A percentile compares a stretch with the other conserved stretches of the same genome.
phyloP scores from a whole-genome alignment of 768 basidiomycete species.

The Lactarius sp. region DNA sequence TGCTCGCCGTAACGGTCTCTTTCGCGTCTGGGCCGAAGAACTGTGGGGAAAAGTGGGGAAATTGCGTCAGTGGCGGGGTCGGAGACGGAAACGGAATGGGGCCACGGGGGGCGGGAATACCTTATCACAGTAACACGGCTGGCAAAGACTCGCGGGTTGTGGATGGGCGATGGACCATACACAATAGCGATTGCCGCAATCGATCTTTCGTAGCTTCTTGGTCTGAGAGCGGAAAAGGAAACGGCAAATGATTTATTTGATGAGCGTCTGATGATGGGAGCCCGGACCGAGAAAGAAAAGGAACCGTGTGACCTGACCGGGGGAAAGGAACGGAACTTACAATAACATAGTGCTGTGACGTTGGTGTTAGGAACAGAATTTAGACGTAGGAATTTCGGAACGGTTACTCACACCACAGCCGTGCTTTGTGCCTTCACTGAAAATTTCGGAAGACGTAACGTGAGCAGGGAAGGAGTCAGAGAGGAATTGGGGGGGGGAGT shows the following conservation, averaged over 20 bases:
- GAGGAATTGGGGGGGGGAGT: slow-evolving; percentile 10
- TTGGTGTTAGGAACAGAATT: slow-evolving; percentile 25
- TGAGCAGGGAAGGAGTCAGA: slow-evolving; percentile 17
- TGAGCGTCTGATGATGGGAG: slow-evolving; percentile 17
- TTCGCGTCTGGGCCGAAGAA: slow-evolving; percentile 66
- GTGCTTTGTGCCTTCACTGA: slow-evolving; percentile 68
- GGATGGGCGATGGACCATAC: slow-evolving; percentile 39
- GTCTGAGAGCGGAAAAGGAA: slow-evolving; percentile 37
- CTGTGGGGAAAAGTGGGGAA: slow-evolving; percentile 35
- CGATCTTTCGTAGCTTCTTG: slow-evolving; percentile 45
- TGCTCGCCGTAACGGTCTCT: slow-evolving; percentile 52
- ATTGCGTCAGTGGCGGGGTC: slow-evolving; percentile 11
- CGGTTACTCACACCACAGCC: slow-evolving; percentile 53
- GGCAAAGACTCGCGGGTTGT: slow-evolving; percentile 32
- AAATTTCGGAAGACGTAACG: slow-evolving; percentile 26
- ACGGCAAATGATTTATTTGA: background rate
- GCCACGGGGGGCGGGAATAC: slow-evolving; percentile 29
- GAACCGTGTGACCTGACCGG: slow-evolving; percentile 10
- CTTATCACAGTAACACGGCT: slow-evolving; percentile 42
- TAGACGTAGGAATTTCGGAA: slow-evolving; percentile 25
- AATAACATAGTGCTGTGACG: slow-evolving; percentile 59
- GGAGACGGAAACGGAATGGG: slow-evolving; percentile 14
- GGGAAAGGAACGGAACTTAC: slow-evolving; percentile 37
- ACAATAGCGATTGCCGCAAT: slow-evolving; percentile 48
- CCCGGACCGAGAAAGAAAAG: slow-evolving; percentile 5